These are phyloP conservation scores for Haplosporangium gracile DNA, from an alignment of 192 early-diverging fungal species.

Conservation along the genomic window DNA sequence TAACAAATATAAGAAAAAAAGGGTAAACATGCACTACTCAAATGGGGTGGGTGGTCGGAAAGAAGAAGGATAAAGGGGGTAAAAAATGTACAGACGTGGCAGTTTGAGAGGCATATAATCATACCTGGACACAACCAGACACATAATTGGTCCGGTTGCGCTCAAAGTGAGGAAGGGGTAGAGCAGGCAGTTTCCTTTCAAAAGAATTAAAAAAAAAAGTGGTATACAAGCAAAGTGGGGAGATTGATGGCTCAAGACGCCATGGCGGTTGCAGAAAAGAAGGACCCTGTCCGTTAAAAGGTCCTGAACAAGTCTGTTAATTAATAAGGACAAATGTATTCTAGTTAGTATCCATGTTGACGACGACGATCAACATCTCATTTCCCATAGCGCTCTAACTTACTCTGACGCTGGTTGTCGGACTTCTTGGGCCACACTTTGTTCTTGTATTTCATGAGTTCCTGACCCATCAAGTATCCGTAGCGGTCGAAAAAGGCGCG, in stretches of 20 bases:
- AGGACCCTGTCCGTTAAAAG: conserved; percentile 14
- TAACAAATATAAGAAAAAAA: conserved; percentile 5
- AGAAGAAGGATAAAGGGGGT: not conserved
- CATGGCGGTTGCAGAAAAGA: not conserved
- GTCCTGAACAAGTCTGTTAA: conserved; percentile 26
- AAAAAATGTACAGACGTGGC: conserved; percentile 47
- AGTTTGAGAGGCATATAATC: conserved; percentile 48
- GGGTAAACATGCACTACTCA: not conserved
- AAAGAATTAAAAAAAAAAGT: conserved; percentile 12
- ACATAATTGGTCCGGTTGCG: conserved; percentile 15
- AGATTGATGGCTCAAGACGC: not conserved
- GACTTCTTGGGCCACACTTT: conserved; percentile 56
- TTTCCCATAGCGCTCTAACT: not conserved
- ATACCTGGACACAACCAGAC: conserved; percentile 24
- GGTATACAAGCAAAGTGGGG: conserved; percentile 3
- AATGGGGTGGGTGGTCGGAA: not conserved
- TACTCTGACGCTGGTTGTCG: conserved; percentile 32
- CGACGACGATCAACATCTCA: not conserved
- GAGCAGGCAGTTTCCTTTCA: not conserved
- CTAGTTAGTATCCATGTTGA: not conserved
- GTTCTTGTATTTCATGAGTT: conserved; percentile 54
- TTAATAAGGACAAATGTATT: not conserved
- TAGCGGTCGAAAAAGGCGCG: conserved; percentile 60
- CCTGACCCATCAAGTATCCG: conserved; percentile 52
- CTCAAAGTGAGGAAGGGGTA: conserved; percentile 22